A percentile compares a stretch with the other conserved stretches of the same genome.
phyloP scores from a whole-genome alignment of 805 yeast genomes.

The Ogataea glucozyma region DNA sequence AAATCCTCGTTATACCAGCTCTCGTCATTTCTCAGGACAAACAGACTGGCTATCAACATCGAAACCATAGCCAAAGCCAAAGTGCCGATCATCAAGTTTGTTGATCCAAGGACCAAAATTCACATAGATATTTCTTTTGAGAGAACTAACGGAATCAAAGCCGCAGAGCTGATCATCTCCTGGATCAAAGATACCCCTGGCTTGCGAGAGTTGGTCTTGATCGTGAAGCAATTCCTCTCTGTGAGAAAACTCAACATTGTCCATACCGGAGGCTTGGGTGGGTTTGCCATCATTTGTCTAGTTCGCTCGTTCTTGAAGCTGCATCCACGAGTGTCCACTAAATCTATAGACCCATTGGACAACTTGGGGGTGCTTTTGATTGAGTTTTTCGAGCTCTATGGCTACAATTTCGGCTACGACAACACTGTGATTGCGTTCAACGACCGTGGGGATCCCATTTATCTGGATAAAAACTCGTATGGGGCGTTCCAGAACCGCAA shows the following conservation, averaged over 20 bases:
- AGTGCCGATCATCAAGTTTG: conserved; percentile 92
- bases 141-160: conserved; percentile 75
- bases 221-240: conserved; percentile 81
- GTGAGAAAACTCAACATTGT: conserved; percentile 81
- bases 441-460: conserved; percentile 54
- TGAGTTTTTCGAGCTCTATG: conserved; percentile 91
- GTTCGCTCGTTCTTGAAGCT: conserved; percentile 73
- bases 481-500: conserved; percentile 45
- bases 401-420: conserved; percentile 85
- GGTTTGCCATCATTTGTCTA: conserved; percentile 87
- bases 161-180: conserved; percentile 71
- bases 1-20: conserved; percentile 70
- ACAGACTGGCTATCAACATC: conserved; percentile 64
- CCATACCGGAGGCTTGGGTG: conserved; percentile 92
- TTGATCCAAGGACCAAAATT: conserved; percentile 67
- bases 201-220: conserved; percentile 74
- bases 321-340: conserved; percentile 76
- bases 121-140: conserved; percentile 92
- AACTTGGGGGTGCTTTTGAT: conserved; percentile 84
- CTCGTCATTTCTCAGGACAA: conserved; percentile 64
- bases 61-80: conserved; percentile 88
- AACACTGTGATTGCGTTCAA: conserved; percentile 68
- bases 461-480: conserved; percentile 53
- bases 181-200: conserved; percentile 82
- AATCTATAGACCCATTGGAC: conserved; percentile 63